Percentiles rank a stretch among this genome's conserved stretches.
Conservation (phyloP, 345 rosid species). For the Citrus trifoliata region DNA sequence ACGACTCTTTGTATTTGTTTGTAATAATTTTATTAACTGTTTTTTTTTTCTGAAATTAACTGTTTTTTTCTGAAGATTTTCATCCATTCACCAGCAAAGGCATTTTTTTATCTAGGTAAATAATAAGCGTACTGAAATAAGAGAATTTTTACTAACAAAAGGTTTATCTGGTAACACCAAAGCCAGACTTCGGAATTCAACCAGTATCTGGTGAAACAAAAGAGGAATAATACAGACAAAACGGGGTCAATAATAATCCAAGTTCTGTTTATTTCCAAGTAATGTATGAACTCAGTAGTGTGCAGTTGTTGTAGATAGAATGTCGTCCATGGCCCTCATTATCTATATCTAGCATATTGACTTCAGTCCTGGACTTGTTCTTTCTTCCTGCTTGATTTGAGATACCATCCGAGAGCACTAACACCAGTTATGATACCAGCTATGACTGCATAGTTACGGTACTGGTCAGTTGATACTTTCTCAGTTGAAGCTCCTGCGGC, state of each 20-base stretch:
- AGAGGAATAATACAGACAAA: not conserved
- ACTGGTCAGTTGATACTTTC: slow-evolving; percentile 68
- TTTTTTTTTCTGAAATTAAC: too few relatives aligned
- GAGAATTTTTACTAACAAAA: not conserved
- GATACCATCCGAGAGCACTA: slow-evolving; percentile 89
- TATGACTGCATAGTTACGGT: slow-evolving; percentile 77
- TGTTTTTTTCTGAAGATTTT: not conserved
- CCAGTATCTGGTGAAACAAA: not conserved
- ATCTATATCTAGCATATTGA: not conserved
- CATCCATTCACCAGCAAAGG: not conserved
- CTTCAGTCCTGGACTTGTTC: slow-evolving; percentile 60
- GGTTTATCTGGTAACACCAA: not conserved
- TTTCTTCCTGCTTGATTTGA: slow-evolving; percentile 71
- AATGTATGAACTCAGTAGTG: not conserved
- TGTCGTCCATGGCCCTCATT: not conserved
- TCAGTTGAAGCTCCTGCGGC: slow-evolving; percentile 49
- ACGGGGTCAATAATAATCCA: not conserved
- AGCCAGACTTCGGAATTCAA: not conserved
- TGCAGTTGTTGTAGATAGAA: not conserved
- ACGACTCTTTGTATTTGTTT: too few relatives aligned
- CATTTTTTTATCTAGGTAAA: not conserved
- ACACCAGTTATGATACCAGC: slow-evolving; percentile 60
- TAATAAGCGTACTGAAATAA: not conserved
- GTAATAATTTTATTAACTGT: not conserved
- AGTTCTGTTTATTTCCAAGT: slow-evolving; percentile 15